These are phyloP conservation scores for Colletotrichum liriopes DNA, from an alignment of 2,329 filamentous ascomycete species.

Conservation along the genomic window DNA sequence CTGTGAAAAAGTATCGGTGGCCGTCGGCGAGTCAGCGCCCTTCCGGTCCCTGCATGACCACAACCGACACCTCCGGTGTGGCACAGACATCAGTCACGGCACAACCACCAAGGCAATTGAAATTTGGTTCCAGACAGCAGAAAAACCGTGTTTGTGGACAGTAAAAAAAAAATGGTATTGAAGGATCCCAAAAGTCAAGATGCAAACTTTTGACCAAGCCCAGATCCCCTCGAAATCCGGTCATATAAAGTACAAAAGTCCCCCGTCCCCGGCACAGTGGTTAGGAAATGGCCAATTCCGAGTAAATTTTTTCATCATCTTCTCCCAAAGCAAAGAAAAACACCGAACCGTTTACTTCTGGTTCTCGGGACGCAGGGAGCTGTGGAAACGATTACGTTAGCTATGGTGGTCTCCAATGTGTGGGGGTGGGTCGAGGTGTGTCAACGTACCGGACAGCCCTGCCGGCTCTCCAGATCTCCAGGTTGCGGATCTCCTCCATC, in stretches of 20 bases:
- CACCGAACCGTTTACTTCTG: constrained; percentile 72
- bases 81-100: constrained; percentile 11
- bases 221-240: constrained; percentile 49
- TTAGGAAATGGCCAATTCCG: constrained; percentile 39
- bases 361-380: constrained; percentile 88
- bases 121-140: neutral
- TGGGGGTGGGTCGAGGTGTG: constrained; percentile 39
- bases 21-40: constrained; percentile 14
- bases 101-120: neutral
- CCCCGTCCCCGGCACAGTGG: constrained; percentile 39
- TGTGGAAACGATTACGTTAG: constrained; percentile 53
- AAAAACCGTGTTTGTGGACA: constrained; percentile 14
- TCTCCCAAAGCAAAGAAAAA: constrained; percentile 33
- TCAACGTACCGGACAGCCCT: constrained; percentile 88
- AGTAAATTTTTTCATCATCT: constrained; percentile 25
- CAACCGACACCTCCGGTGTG: neutral
- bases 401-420: constrained; percentile 17
- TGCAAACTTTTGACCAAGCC: constrained; percentile 46
- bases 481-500: constrained; percentile 97
- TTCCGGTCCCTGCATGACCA: constrained; percentile 15
- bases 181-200: constrained; percentile 43
- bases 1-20: neutral
- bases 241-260: constrained; percentile 55
- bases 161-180: constrained; percentile 42
- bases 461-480: constrained; percentile 99